Base-by-base conservation (phyloP, 495 filamentous ascomycete genomes). In the Daldinia grandis region DNA sequence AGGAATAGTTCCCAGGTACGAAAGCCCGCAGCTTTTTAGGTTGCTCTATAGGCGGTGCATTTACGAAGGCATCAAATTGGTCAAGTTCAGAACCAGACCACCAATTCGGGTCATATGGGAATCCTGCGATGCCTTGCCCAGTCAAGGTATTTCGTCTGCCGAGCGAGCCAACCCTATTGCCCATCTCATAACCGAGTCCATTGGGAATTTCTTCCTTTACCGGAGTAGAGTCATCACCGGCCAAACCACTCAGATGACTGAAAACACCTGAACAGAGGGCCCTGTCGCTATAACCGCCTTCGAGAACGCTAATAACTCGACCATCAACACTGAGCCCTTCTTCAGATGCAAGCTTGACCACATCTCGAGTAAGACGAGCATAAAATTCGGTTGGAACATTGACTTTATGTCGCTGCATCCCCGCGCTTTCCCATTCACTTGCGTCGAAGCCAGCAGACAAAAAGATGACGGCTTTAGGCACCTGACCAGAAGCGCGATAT, bases 331-430 rank as follows among this genome's bases (percentile, higher is more conserved):
- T 86, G 9, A 90, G 86, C 4, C 86, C 90, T 67, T 92, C 91
- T 77, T 98, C 94, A 50, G 93, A 86, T 0, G 96, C 91, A 58
- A 99, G 81, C 4, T 83, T 85, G 14, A 95, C 90, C 3, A 97
- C 86, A 73, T 99, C 95, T 4, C 87, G 86, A 0, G 95, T 95
- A 65, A 99, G 90, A 3, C 89, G 86, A 54, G 96, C 95, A 78
- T 98, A 99, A 76, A 99, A 99, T 31, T 93, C 93, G 6, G 95
- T 98, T 0, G 96, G 95, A 7, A 99, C 94, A 78, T 97, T 95
- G 63, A 96, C 93, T 57, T 90, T 88, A 79, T 99, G 95, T 55
- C 95, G 84, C 76, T 98, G 95, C 96, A 99, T 98, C 1, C 91
- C 92, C 3, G 83, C 76, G n/a, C 88, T 86, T 78, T 99, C 95